Percentiles rank a stretch among this genome's conserved stretches.
Conservation (phyloP, 495 filamentous ascomycete species). For the Penicillium canescens region DNA sequence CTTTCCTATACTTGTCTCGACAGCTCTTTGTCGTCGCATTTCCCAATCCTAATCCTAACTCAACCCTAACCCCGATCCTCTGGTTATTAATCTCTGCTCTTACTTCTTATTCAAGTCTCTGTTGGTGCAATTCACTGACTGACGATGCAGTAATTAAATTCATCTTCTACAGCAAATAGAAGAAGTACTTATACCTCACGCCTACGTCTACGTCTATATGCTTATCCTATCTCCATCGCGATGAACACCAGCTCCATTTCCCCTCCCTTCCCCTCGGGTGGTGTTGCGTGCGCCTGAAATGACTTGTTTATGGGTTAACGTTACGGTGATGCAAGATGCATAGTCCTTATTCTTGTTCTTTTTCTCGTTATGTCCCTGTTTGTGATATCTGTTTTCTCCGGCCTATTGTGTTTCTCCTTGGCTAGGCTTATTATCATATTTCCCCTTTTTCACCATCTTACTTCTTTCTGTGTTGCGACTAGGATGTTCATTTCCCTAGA, state of each 20-base stretch:
- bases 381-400: slow-evolving; percentile 3
- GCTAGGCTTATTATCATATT: background rate
- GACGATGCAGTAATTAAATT: slow-evolving; percentile 29
- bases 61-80: background rate
- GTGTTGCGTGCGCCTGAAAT: background rate
- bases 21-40: background rate
- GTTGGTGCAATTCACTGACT: slow-evolving; percentile 23
- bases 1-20: background rate
- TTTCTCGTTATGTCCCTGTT: slow-evolving; percentile 1
- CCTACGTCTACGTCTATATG: background rate
- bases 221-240: background rate
- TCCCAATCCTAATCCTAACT: background rate
- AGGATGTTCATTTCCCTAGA: slow-evolving; percentile 13
- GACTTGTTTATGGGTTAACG: slow-evolving; percentile 6
- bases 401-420: slow-evolving; percentile 4
- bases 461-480: slow-evolving; percentile 6
- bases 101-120: background rate
- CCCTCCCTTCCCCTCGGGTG: background rate
- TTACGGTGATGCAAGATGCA: slow-evolving; percentile 22
- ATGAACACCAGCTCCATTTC: background rate
- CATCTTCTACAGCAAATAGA: slow-evolving; percentile 19
- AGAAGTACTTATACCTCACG: slow-evolving; percentile 5
- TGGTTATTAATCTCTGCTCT: background rate
- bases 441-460: background rate
- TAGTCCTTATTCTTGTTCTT: slow-evolving; percentile 3